phyloP scores from a whole-genome alignment of 345 rosid genomes.

The Euclidium syriacum region DNA sequence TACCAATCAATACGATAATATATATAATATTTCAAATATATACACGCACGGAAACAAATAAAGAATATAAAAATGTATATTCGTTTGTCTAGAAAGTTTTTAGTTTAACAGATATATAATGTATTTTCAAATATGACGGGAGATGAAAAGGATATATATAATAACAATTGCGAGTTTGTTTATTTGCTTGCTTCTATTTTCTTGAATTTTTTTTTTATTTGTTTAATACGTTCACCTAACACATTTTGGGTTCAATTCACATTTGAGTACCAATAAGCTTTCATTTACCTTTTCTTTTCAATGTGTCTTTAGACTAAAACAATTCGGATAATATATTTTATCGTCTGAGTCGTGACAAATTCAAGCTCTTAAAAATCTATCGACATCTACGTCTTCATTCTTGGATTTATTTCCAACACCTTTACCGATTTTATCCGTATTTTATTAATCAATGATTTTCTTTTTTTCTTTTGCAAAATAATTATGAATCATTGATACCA shows the following conservation, averaged over 20 bases:
- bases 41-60: background rate
- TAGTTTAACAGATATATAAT: background rate
- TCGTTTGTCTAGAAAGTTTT: slow-evolving; percentile 13
- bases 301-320: slow-evolving; percentile 17
- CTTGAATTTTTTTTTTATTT: background rate
- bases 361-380: slow-evolving; percentile 9
- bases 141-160: background rate
- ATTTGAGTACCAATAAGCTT: slow-evolving; percentile 22
- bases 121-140: slow-evolving; percentile 30
- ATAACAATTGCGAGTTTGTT: slow-evolving; percentile 22
- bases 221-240: slow-evolving; percentile 28
- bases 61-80: background rate
- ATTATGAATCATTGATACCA: background rate
- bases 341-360: slow-evolving; percentile 17
- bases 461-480: too few relatives aligned
- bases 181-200: background rate
- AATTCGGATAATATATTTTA: slow-evolving; percentile 12
- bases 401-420: slow-evolving; percentile 19
- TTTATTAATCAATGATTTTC: too few relatives aligned
- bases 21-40: background rate
- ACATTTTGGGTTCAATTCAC: slow-evolving; percentile 25
- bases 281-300: slow-evolving; percentile 13
- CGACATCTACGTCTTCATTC: slow-evolving; percentile 21
- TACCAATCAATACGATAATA: background rate
- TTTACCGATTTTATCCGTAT: slow-evolving; percentile 15